Conservation (phyloP, 352 stramenopile species). For the Globisporangium solare region DNA sequence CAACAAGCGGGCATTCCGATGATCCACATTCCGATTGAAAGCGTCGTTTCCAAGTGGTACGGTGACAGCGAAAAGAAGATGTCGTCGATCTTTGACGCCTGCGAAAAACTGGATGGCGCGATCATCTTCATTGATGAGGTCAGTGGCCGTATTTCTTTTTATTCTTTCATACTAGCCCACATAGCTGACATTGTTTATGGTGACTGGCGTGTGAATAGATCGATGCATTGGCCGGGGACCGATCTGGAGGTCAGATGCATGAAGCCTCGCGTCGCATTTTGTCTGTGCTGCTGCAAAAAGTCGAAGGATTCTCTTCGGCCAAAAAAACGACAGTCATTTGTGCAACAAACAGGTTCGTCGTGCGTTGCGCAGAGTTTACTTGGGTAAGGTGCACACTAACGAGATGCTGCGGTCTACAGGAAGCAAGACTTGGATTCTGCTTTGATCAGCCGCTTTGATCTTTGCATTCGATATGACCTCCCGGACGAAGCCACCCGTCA, state of each 20-base stretch:
- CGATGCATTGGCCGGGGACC: slow-evolving; percentile 87
- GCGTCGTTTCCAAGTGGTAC: slow-evolving; percentile 93
- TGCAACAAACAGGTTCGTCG: slow-evolving; percentile 80
- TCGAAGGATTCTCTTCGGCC: slow-evolving; percentile 91
- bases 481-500: slow-evolving; percentile 77
- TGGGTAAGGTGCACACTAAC: neutral
- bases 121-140: slow-evolving; percentile 96
- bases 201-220: slow-evolving; percentile 39
- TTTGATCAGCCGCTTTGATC: slow-evolving; percentile 91
- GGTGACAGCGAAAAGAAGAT: slow-evolving; percentile 95
- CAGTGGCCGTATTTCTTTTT: neutral
- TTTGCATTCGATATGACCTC: slow-evolving; percentile 90
- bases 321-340: slow-evolving; percentile 92
- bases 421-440: slow-evolving; percentile 92
- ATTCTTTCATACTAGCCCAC: neutral
- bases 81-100: slow-evolving; percentile 92
- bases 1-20: slow-evolving; percentile 90
- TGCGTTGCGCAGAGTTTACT: neutral
- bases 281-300: slow-evolving; percentile 89
- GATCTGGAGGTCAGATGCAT: slow-evolving; percentile 87
- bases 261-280: slow-evolving; percentile 90
- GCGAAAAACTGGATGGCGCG: slow-evolving; percentile 86
- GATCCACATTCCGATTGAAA: slow-evolving; percentile 93
- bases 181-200: neutral
- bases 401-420: slow-evolving; percentile 22